These are phyloP conservation scores for Gonium pectorale DNA, from an alignment of 139 green algal species.

Conservation along the genomic window DNA sequence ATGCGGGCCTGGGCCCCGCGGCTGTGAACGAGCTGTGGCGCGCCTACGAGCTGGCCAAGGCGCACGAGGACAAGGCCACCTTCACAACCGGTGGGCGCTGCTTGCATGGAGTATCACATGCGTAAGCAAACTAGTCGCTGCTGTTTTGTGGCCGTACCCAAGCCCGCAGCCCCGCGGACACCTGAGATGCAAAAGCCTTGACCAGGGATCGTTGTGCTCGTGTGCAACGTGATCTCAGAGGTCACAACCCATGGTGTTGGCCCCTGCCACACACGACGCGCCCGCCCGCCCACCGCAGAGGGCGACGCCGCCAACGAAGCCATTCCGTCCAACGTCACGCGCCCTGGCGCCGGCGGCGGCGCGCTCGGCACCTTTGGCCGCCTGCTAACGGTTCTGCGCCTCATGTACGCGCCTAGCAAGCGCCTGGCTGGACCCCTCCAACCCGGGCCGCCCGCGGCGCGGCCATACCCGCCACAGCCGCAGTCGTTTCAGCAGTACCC, in stretches of 20 bases:
- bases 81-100: conserved; percentile 56
- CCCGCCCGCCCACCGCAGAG: conserved; percentile 40
- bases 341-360: conserved; percentile 51
- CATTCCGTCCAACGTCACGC: conserved; percentile 46
- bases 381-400: conserved; percentile 74
- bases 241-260: too few relatives aligned
- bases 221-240: too few relatives aligned
- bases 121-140: too few relatives aligned
- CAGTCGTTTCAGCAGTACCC: too few relatives aligned
- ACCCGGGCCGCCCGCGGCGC: too few relatives aligned
- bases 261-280: not conserved
- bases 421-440: too few relatives aligned
- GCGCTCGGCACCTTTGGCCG: conserved; percentile 73
- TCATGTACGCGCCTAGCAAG: conserved; percentile 76
- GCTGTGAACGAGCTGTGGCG: conserved; percentile 55
- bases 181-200: too few relatives aligned
- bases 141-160: too few relatives aligned
- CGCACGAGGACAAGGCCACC: conserved; percentile 64
- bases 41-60: conserved; percentile 32
- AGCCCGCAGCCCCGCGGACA: too few relatives aligned
- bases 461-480: too few relatives aligned
- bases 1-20: conserved; percentile 59
- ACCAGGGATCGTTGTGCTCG: too few relatives aligned
- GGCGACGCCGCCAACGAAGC: conserved; percentile 53
- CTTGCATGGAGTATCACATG: too few relatives aligned